phyloP scores from a whole-genome alignment of 164 flowering plant genomes.

The Litsea cubeba region DNA sequence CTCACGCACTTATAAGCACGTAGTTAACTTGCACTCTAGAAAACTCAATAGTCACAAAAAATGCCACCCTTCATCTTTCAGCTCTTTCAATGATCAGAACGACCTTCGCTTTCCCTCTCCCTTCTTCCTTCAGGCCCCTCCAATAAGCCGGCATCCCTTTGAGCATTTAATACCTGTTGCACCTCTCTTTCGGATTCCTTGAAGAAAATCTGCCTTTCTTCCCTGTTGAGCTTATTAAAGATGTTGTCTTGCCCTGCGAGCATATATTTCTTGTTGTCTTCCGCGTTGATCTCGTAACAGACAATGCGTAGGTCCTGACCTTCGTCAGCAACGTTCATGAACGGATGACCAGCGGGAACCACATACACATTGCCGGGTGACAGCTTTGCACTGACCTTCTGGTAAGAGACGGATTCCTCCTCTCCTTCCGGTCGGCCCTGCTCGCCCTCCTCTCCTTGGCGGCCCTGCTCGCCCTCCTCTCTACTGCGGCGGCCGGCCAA shows the following conservation, averaged over 20 bases:
- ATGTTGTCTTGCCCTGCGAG: constrained; percentile 54
- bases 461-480: background rate
- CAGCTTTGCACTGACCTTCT: constrained; percentile 19
- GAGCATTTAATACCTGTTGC: constrained; percentile 21
- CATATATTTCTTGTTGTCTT: constrained; percentile 31
- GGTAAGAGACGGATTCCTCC: constrained; percentile 13
- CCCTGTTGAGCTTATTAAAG: constrained; percentile 32
- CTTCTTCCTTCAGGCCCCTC: constrained; percentile 19
- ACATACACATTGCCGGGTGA: constrained; percentile 25
- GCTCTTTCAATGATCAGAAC: background rate
- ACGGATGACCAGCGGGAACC: constrained; percentile 65
- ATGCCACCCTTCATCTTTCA: too few relatives aligned
- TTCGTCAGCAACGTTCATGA: constrained; percentile 34
- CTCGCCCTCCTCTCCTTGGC: too few relatives aligned
- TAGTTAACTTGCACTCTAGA: too few relatives aligned
- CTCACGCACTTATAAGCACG: too few relatives aligned
- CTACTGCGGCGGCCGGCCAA: constrained; percentile 6
- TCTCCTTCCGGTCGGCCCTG: background rate
- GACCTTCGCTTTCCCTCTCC: constrained; percentile 1
- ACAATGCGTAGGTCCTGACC: constrained; percentile 41
- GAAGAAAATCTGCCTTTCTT: constrained; percentile 51
- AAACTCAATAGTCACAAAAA: too few relatives aligned
- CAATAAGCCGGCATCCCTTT: constrained; percentile 12
- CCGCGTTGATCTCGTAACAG: constrained; percentile 49
- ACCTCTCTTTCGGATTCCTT: constrained; percentile 22